Percentiles rank a stretch among this genome's conserved stretches.
Evolutionary conservation across 1,284 basidiomycete genomes (phyloP).

Genomic region (Sporisorium sorghi): DNA sequence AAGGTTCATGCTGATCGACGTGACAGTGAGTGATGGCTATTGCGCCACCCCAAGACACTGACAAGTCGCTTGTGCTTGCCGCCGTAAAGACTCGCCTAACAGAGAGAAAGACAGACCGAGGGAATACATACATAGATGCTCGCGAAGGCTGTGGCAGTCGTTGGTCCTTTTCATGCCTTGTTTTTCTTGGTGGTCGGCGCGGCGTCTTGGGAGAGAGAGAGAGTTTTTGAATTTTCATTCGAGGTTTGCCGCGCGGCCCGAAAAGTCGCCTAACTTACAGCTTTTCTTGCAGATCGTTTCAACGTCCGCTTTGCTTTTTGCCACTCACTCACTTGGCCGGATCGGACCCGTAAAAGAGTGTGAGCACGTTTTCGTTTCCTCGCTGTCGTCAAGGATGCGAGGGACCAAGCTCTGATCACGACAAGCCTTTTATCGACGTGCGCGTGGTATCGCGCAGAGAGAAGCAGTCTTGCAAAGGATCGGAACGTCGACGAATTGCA

Average conservation of each 20-base stretch:
- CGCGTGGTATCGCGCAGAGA: no score
- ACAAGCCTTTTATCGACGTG: no score
- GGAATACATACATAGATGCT: no score
- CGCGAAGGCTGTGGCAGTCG: no score
- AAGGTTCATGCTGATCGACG: conserved; percentile 1
- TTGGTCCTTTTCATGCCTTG: background rate
- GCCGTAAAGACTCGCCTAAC: no score
- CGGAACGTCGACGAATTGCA: background rate
- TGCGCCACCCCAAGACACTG: background rate
- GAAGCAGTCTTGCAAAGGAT: background rate
- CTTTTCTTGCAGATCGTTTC: background rate
- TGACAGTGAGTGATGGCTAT: no score
- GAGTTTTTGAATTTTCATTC: background rate
- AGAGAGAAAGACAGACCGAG: no score
- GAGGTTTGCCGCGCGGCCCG: background rate
- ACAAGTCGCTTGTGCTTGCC: background rate
- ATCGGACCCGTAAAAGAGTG: background rate
- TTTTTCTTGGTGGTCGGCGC: background rate
- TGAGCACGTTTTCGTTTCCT: background rate
- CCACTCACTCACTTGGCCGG: background rate
- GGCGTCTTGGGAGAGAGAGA: no score
- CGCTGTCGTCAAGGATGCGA: background rate
- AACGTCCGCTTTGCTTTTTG: background rate
- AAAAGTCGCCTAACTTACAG: background rate
- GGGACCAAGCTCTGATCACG: no score